Evolutionary conservation across 1,284 basidiomycete genomes (phyloP), one percentile per base, ranked within the genome.

Genomic region (Malassezia furfur): DNA sequence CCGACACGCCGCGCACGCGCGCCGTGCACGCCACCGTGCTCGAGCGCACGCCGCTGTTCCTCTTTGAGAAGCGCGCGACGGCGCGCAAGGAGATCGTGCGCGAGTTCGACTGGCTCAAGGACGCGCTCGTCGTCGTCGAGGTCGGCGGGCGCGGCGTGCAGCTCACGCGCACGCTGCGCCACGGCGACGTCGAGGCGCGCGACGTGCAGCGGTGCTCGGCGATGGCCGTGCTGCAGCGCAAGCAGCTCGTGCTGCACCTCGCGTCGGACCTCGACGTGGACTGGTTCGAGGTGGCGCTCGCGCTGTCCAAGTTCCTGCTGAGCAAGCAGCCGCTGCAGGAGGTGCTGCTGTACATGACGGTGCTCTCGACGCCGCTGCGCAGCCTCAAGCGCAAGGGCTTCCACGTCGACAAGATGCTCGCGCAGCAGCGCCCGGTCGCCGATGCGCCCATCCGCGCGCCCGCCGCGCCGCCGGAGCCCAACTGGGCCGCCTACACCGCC

Each of bases 41-140:
- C n/a, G 87, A 96, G 76, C 80, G 93, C 25, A 79, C 94, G 12
- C 88, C 90, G 0, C 79, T 98, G 32, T 96, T 96, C 78, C 78
- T 96, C 8, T 86, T 94, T 51, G 91, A 94, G 66, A 85, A 89
- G 56, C 84, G 83, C 0, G 84, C 88, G 67, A 59, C 66, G 36
- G 59, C 64, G 1, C 79, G 83, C 2, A 80, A 81, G 32, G 84
- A 85, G 1, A 81, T 82, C 28, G 80, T 87, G 51, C 69, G 67
- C 31, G 81, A 85, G 6, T 81, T 82, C 48, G 82, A 82, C 15
- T 89, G 86, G 85, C 77, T 96, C 38, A 83, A 82, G 46, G 79
- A 81, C 78, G 44, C 56, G n/a, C 71, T 93, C 85, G 59, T 67
- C 48, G 59, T 78, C 10, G 60, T 63, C 40, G 72, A 77, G 50